Evolutionary conservation across 2,329 filamentous ascomycete species (phyloP), one percentile per base, ranked within the genome.

Genomic region (Aureobasidium sp.): DNA sequence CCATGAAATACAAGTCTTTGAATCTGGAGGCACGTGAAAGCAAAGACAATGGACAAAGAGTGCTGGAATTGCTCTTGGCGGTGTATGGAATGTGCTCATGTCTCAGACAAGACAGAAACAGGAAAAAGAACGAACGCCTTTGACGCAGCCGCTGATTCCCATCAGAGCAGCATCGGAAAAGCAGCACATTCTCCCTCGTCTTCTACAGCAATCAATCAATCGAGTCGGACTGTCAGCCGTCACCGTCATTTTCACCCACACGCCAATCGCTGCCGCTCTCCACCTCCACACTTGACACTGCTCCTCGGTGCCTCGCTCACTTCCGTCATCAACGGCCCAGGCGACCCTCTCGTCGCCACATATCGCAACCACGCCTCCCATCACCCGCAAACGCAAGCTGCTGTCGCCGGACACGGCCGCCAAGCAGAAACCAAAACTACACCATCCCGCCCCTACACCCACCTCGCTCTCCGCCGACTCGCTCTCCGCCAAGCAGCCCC

Each of bases 301-400:
- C n/a, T n/a, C n/a, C n/a, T n/a, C n/a, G n/a, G n/a, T n/a, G n/a
- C 56, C 41, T 45, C 56, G 40, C 42, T 53, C 59, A 52, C 60
- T 58, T 63, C 63, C 60, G 61, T 63, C 59, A 56, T 57, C 55
- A 57, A 47, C 44, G 44, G 44, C 44, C 32, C 21, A 22, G 58
- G 56, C 56, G 59, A 57, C 59, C 58, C 54, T 41, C 44, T 55
- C 55, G 59, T 60, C 57, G 54, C 41, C 38, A 32, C 38, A 55
- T 50, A 57, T 44, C 52, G 44, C 41, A 59, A 62, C 57, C 52
- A 62, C 66, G 64, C 60, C 65, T 58, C 58, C 63, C 35, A 52
- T 56, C 35, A 63, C 62, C 39, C 60, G 64, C 54, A 69, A 68
- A 59, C 65, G 67, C 30, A 68, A 68, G 61, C 61, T 63, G 55